Conservation (phyloP, 2,329 filamentous ascomycete genomes). For the Venturia pyrina region DNA sequence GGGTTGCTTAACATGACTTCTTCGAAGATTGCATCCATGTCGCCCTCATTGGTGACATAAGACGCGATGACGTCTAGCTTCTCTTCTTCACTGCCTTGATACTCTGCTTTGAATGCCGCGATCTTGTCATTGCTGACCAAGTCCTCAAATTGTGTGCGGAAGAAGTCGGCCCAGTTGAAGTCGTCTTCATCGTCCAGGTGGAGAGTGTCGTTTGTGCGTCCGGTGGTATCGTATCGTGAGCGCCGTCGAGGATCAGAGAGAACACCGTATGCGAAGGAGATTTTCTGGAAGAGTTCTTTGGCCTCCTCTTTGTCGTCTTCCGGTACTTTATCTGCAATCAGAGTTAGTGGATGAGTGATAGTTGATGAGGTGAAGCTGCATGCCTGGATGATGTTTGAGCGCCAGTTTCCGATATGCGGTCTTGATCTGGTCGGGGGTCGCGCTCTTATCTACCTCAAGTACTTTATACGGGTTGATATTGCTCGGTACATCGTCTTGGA, state of each 20-base stretch:
- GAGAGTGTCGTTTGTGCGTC: conserved; percentile 76
- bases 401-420: conserved; percentile 85
- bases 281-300: conserved; percentile 73
- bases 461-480: conserved; percentile 70
- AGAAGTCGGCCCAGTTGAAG: conserved; percentile 89
- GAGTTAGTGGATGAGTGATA: neutral
- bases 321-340: conserved; percentile 59
- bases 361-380: neutral
- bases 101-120: conserved; percentile 62
- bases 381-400: conserved; percentile 68
- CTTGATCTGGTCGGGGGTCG: conserved; percentile 73
- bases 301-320: conserved; percentile 59
- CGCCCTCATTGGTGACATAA: conserved; percentile 63
- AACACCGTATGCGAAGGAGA: conserved; percentile 89
- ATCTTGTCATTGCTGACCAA: conserved; percentile 67
- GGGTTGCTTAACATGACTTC: conserved; percentile 79
- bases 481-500: conserved; percentile 51
- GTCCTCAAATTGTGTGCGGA: conserved; percentile 71
- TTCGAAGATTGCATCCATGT: conserved; percentile 70
- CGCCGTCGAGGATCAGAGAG: conserved; percentile 75
- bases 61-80: conserved; percentile 63
- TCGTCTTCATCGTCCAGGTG: conserved; percentile 56
- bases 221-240: conserved; percentile 79
- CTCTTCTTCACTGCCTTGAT: conserved; percentile 83
- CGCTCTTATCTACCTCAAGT: conserved; percentile 59